Evolutionary conservation across 352 stramenopile species (phyloP), one percentile per base, ranked within the genome.

Genomic region (Globisporangium nodosum): DNA sequence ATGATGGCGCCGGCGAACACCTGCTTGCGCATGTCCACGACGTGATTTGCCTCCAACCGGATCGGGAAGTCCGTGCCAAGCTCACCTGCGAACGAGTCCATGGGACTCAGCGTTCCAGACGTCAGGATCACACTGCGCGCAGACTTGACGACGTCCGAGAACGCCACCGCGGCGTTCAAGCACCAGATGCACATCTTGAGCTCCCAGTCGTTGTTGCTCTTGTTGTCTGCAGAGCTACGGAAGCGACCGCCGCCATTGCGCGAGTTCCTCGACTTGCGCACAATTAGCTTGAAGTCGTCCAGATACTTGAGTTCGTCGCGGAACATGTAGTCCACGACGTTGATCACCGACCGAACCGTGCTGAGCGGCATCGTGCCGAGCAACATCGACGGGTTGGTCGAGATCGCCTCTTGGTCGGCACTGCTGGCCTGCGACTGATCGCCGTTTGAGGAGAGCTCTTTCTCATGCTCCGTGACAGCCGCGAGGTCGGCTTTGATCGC

Each of bases 101-200:
- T 92, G 5, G 87, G 87, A 54, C 81, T 92, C 31, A 96, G 60
- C 15, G 87, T 96, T 13, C 87, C 87, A 5, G 83, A 94, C 20
- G 87, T 92, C 20, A 96, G 62, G 56, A 96, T 87, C 18, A 96
- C 82, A 27, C 76, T 90, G 13, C 78, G 79, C 1, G 74, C 75
- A 56, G 88, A 54, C 33, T 58, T 75, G 21, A 81, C 68, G 20
- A 96, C 72, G 54, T 96, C 87, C 3, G 78, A 81, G 61, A 96
- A 94, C 2, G 84, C 87, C 7, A 96, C 85, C 0, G 80, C 85
- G 1, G 85, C 83, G 62, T 92, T 90, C 2, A 96, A 60, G 43
- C 87, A 96, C 87, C 87, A 96, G 20, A 96, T 77, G 53, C 84
- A 94, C 56, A 93, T 68, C 69, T 94, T 94, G 53, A 87, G 42